Percentiles rank a stretch among this genome's conserved stretches.
phyloP scores from a whole-genome alignment of 257 asterid species.

The Pogostemon cablin region DNA sequence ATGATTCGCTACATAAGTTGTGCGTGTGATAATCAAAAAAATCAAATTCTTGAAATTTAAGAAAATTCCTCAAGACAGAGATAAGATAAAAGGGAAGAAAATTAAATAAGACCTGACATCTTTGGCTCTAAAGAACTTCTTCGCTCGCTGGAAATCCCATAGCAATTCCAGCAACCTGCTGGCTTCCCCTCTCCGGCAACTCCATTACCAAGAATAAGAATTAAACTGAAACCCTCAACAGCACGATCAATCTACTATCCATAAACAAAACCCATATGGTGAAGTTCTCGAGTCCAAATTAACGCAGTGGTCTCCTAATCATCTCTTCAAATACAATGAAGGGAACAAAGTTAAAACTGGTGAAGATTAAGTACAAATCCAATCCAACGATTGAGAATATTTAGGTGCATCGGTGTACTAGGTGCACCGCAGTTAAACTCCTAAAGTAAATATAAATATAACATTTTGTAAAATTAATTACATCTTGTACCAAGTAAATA shows the following conservation, averaged over 20 bases:
- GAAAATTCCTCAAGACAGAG: background rate
- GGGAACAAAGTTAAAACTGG: too few relatives aligned
- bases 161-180: constrained; percentile 53
- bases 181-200: constrained; percentile 65
- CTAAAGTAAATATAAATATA: too few relatives aligned
- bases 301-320: too few relatives aligned
- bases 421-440: too few relatives aligned
- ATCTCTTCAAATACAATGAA: too few relatives aligned
- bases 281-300: too few relatives aligned
- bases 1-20: background rate
- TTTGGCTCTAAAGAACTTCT: constrained; percentile 75
- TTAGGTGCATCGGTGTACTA: too few relatives aligned
- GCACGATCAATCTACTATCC: constrained; percentile 27
- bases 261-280: constrained; percentile 30
- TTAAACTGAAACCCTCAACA: constrained; percentile 14
- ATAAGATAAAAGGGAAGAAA: background rate
- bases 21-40: background rate
- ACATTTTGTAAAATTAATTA: too few relatives aligned
- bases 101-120: constrained; percentile 67
- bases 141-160: constrained; percentile 84
- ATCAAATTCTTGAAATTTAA: background rate
- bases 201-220: constrained; percentile 47
- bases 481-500: too few relatives aligned
- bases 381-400: too few relatives aligned
- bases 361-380: too few relatives aligned